Percentiles rank a stretch among this genome's conserved stretches.
phyloP scores from a whole-genome alignment of 2,329 filamentous ascomycete species.

The Exophiala sp. region DNA sequence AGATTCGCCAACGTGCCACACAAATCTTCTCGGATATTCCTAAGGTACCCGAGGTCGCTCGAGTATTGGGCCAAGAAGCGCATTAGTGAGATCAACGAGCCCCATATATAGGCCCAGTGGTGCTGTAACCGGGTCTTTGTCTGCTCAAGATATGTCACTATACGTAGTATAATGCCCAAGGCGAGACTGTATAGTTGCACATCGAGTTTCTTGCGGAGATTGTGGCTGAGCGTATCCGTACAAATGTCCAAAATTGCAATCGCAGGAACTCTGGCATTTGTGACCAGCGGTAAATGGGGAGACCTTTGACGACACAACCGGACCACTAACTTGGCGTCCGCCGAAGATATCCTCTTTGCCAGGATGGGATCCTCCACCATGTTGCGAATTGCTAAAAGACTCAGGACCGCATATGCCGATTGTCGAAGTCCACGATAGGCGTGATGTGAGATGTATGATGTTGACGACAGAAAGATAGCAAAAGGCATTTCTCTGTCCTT shows the following conservation, averaged over 20 bases:
- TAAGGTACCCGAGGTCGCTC: slow-evolving; percentile 61
- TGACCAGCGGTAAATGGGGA: slow-evolving; percentile 74
- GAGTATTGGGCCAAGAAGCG: slow-evolving; percentile 88
- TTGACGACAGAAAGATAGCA: slow-evolving; percentile 77
- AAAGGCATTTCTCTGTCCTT: slow-evolving; percentile 71
- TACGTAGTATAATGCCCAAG: slow-evolving; percentile 74
- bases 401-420: slow-evolving; percentile 78
- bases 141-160: slow-evolving; percentile 79
- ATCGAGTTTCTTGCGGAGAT: slow-evolving; percentile 80
- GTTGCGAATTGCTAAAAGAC: slow-evolving; percentile 78
- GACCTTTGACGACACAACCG: slow-evolving; percentile 86
- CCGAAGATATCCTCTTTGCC: slow-evolving; percentile 78
- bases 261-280: slow-evolving; percentile 68
- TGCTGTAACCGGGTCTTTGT: slow-evolving; percentile 78
- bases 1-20: slow-evolving; percentile 77
- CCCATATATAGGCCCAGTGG: slow-evolving; percentile 95
- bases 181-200: slow-evolving; percentile 77
- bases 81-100: slow-evolving; percentile 79
- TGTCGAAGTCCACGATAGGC: slow-evolving; percentile 78
- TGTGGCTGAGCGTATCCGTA: slow-evolving; percentile 90
- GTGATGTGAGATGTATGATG: slow-evolving; percentile 91
- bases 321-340: slow-evolving; percentile 69
- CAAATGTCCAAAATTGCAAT: slow-evolving; percentile 79
- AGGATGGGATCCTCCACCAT: slow-evolving; percentile 80
- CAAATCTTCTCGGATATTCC: slow-evolving; percentile 64